Evolutionary conservation across 805 yeast genomes (phyloP), one percentile per base, ranked within the genome.

Genomic region (Komagataella mondaviorum): DNA sequence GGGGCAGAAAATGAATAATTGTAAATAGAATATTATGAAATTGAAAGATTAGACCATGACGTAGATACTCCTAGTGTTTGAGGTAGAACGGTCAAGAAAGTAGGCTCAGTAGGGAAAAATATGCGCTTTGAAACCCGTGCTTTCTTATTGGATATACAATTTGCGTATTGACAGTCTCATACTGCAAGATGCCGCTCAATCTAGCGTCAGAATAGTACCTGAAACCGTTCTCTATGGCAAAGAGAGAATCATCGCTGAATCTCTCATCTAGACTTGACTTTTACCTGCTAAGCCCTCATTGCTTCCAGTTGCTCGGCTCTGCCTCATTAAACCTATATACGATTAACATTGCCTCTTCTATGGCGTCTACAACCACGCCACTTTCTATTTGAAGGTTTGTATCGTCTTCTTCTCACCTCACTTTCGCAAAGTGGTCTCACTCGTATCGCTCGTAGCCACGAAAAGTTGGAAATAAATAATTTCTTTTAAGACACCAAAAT

Each of bases 1-100:
- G 56, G 52, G 46, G 24, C 47, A n/a, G 48, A 49, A 14, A 48
- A 52, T 14, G 22, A 20, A n/a, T 14, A 22, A n/a, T 48, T 48
- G 49, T 48, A 48, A 6, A 48, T 48, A 48, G 20, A 48, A 22
- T 20, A 7, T 18, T 22, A 18, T 23, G 48, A 17, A 24, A 47
- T 6, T 47, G 47, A 18, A 20, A 45, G 23, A 20, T 2, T 2
- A 12, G 23, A 18, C 14, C 36, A 45, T 10, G 10, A 45, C 47
- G 23, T 45, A 20, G 43, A 5, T 12, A 8, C 10, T 17, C 23
- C 10, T 12, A 12, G 6, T 18, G 10, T 10, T 36, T 5, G 47
- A 45, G 36, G 4, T 20, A 20, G 20, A 20, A 2, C 4, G 20
- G 4, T 2, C 20, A 20, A 20, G 20, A 20, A 20, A 20, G 20